A percentile compares a stretch with the other conserved stretches of the same genome.
Conservation (phyloP, 2,329 filamentous ascomycete genomes). For the Nemania abortiva region DNA sequence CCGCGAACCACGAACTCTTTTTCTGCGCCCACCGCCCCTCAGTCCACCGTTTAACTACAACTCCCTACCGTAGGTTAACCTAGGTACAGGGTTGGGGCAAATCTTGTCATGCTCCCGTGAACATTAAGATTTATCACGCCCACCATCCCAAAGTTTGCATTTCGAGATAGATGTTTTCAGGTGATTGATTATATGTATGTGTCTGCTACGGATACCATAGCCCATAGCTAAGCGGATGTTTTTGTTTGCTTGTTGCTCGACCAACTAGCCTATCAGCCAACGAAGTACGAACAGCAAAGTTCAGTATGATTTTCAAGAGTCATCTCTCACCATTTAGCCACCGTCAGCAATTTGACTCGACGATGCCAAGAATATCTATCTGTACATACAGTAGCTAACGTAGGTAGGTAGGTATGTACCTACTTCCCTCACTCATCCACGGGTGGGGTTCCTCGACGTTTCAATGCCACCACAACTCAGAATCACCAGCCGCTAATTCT, state of each 20-base stretch:
- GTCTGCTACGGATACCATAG: too few species aligned
- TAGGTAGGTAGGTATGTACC: too few species aligned
- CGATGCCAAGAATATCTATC: slow-evolving; percentile 1
- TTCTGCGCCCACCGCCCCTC: slow-evolving; percentile 5
- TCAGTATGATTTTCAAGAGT: neutral
- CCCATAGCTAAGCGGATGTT: too few species aligned
- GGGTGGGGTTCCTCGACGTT: slow-evolving; percentile 25
- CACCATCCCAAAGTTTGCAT: neutral
- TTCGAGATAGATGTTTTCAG: too few species aligned
- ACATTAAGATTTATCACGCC: slow-evolving; percentile 17
- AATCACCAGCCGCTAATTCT: slow-evolving; percentile 28
- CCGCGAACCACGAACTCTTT: slow-evolving; percentile 6
- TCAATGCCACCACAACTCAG: slow-evolving; percentile 9
- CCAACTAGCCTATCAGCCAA: too few species aligned
- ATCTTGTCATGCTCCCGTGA: slow-evolving; percentile 23
- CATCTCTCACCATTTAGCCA: neutral
- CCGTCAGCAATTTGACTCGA: slow-evolving; percentile 31
- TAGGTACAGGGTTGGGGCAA: neutral
- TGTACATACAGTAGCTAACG: too few species aligned
- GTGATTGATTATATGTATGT: too few species aligned
- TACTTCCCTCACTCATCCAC: slow-evolving; percentile 16
- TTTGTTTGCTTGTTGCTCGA: too few species aligned
- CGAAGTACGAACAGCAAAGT: neutral
- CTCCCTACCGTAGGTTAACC: neutral
- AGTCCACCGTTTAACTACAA: neutral